Conservation (phyloP, 352 stramenopile species). For the Phytopythium sindhum region DNA sequence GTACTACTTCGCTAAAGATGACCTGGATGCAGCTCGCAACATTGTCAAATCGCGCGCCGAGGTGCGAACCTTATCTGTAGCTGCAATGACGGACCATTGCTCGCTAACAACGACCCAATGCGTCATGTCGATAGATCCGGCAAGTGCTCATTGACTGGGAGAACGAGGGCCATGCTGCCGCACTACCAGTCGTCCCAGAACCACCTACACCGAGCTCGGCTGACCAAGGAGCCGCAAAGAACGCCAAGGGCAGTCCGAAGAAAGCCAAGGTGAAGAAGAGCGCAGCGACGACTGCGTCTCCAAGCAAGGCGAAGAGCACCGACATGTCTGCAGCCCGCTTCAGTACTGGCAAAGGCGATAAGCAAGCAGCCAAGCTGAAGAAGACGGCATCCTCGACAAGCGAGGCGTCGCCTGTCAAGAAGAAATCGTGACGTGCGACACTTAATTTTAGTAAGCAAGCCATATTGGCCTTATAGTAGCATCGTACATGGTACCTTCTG, state of each 20-base stretch:
- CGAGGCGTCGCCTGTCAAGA: background rate
- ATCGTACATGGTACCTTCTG: background rate
- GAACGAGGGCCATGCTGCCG: constrained; percentile 35
- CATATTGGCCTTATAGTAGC: background rate
- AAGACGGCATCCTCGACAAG: background rate
- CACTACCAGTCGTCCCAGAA: constrained; percentile 1
- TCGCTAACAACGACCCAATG: background rate
- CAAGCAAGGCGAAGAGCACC: background rate
- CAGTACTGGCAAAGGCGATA: background rate
- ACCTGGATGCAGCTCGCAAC: constrained; percentile 81
- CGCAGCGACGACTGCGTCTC: background rate
- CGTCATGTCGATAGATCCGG: constrained; percentile 33
- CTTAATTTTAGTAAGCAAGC: too few species aligned
- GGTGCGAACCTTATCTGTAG: constrained; percentile 15
- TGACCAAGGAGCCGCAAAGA: constrained; percentile 9
- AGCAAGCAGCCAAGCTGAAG: background rate
- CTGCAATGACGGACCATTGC: background rate
- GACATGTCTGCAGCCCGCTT: background rate
- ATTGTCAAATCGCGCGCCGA: constrained; percentile 73
- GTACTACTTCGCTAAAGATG: constrained; percentile 87
- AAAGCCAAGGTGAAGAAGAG: constrained; percentile 23
- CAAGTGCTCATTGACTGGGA: constrained; percentile 70
- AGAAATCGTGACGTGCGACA: background rate
- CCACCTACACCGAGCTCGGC: background rate
- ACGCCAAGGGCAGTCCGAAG: constrained; percentile 18